Conservation (phyloP, 192 early-diverging fungal species). For the Coemansia sp. region DNA sequence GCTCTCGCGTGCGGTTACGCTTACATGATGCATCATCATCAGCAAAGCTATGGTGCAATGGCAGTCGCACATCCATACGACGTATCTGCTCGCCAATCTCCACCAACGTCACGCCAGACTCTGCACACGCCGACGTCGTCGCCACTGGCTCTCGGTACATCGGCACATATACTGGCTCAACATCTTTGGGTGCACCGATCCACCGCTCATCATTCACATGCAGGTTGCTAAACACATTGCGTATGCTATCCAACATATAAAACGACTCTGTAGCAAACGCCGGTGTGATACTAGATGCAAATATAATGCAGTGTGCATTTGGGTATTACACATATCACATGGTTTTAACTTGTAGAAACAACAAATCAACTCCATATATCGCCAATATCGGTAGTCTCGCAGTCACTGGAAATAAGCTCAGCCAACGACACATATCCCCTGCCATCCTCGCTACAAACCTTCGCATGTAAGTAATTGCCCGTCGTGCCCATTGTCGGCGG, state of each 20-base stretch:
- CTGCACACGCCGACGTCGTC: background rate
- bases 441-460: background rate
- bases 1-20: constrained; percentile 40
- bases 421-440: background rate
- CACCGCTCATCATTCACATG: constrained; percentile 42
- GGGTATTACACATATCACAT: too few species aligned
- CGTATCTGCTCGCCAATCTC: constrained; percentile 49
- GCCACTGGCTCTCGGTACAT: constrained; percentile 4
- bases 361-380: background rate
- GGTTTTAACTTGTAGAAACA: too few species aligned
- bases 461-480: background rate
- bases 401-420: background rate
- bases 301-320: too few species aligned
- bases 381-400: background rate
- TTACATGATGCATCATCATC: constrained; percentile 26
- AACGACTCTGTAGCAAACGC: constrained; percentile 53
- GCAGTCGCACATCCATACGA: constrained; percentile 20
- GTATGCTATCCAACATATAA: constrained; percentile 40
- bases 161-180: background rate
- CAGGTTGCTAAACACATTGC: constrained; percentile 29
- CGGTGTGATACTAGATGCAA: constrained; percentile 6
- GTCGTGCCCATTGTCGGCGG: background rate
- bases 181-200: constrained; percentile 12
- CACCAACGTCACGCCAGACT: constrained; percentile 14
- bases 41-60: background rate